Percentiles rank a stretch among this genome's conserved stretches.
These are phyloP conservation scores for Boletus reticulatus DNA, from an alignment of 768 basidiomycete species.

Conservation along the genomic window DNA sequence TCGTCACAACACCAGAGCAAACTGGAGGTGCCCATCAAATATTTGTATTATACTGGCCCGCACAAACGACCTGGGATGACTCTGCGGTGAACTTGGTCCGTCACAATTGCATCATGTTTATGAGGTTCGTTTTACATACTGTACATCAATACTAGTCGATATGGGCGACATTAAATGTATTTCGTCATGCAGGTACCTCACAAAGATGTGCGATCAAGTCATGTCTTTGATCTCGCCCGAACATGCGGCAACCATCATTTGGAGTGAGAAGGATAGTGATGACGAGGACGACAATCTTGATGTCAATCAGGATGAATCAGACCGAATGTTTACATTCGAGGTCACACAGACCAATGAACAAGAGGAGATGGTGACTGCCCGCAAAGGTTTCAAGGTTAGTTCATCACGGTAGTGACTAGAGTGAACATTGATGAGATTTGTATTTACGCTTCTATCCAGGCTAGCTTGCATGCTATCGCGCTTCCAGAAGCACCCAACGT, in stretches of 20 bases:
- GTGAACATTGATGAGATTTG: not conserved
- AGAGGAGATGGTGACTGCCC: slow-evolving; percentile 45
- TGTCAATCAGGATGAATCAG: slow-evolving; percentile 39
- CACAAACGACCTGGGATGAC: slow-evolving; percentile 58
- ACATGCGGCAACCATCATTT: slow-evolving; percentile 45
- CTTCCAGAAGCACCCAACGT: slow-evolving; percentile 8
- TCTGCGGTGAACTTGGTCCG: slow-evolving; percentile 40
- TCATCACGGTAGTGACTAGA: not conserved
- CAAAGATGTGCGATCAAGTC: slow-evolving; percentile 56
- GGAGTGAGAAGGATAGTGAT: slow-evolving; percentile 36
- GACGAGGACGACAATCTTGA: slow-evolving; percentile 13
- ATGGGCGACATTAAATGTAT: not conserved
- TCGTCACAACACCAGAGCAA: slow-evolving; percentile 8
- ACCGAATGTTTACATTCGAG: slow-evolving; percentile 52
- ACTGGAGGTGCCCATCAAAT: slow-evolving; percentile 20
- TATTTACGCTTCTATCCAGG: not conserved
- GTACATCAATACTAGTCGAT: not conserved
- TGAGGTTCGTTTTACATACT: slow-evolving; percentile 53
- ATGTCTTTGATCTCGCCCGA: slow-evolving; percentile 48
- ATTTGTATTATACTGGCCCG: slow-evolving; percentile 62
- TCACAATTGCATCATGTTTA: slow-evolving; percentile 58
- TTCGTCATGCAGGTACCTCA: slow-evolving; percentile 46
- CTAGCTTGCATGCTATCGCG: slow-evolving; percentile 9
- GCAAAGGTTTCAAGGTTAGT: slow-evolving; percentile 46
- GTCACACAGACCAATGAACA: slow-evolving; percentile 55